Conservation (phyloP, 2,329 filamentous ascomycete species). For the Xylaria sp. region DNA sequence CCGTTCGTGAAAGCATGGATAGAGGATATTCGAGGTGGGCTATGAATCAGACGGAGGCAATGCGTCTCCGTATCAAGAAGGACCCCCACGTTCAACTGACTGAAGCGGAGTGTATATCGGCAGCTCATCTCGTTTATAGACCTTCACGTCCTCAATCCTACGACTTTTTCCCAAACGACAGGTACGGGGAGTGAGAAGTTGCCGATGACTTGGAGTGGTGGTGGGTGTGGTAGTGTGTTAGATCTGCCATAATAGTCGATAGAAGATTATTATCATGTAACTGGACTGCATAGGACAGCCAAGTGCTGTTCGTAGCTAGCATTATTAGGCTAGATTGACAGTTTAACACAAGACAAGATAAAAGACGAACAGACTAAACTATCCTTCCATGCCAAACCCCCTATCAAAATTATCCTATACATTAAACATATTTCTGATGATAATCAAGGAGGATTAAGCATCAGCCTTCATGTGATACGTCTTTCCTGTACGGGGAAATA, state of each 20-base stretch:
- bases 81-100: slow-evolving; percentile 34
- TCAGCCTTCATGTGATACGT: background rate
- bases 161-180: slow-evolving; percentile 18
- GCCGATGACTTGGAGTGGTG: too few species aligned
- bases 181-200: too few species aligned
- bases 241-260: background rate
- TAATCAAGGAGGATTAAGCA: background rate
- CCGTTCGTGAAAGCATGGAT: slow-evolving; percentile 49
- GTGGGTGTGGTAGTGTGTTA: background rate
- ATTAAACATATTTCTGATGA: background rate
- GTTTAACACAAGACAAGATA: too few species aligned
- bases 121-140: background rate
- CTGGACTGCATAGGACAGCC: too few species aligned
- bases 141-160: background rate
- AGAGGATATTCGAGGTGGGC: slow-evolving; percentile 50
- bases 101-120: slow-evolving; percentile 2
- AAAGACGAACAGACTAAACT: too few species aligned
- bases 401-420: too few species aligned
- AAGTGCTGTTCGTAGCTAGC: too few species aligned
- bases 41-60: slow-evolving; percentile 28
- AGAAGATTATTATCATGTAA: background rate
- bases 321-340: too few species aligned
- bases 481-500: background rate
- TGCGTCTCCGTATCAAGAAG: slow-evolving; percentile 39
- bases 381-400: too few species aligned